Evolutionary conservation across 2,329 filamentous ascomycete species (phyloP).

Genomic region (Orbilia javanica): DNA sequence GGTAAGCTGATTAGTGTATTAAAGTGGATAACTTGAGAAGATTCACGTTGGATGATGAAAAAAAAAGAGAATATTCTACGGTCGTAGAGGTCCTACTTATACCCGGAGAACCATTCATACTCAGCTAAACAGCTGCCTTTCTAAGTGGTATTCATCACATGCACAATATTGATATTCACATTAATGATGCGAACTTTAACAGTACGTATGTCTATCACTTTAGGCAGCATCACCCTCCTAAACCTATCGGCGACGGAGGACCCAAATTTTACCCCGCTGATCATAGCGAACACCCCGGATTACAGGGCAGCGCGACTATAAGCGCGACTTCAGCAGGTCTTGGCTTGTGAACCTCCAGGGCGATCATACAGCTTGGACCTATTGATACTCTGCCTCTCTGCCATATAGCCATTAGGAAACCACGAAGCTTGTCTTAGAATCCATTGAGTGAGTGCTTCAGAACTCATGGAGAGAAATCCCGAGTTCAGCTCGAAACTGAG

Average conservation of each 20-base stretch:
- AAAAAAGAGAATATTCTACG: background rate
- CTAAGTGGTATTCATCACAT: too few relatives aligned
- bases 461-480: too few relatives aligned
- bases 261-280: conserved; percentile 25
- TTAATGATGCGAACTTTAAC: too few relatives aligned
- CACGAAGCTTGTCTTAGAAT: too few relatives aligned
- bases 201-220: background rate
- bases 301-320: background rate
- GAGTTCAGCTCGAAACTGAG: too few relatives aligned
- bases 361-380: conserved; percentile 33
- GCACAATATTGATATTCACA: too few relatives aligned
- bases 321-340: conserved; percentile 15
- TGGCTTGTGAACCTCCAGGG: conserved; percentile 16
- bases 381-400: too few relatives aligned
- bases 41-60: conserved; percentile 16
- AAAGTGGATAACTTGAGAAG: background rate
- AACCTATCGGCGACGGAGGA: background rate
- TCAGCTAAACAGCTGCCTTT: too few relatives aligned
- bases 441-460: too few relatives aligned
- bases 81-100: conserved; percentile 28
- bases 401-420: too few relatives aligned
- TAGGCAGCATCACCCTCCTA: background rate
- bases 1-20: background rate
- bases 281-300: conserved; percentile 27
- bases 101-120: background rate